These are phyloP conservation scores for Trametes cubensis DNA, from an alignment of 768 basidiomycete genomes.

Conservation along the genomic window DNA sequence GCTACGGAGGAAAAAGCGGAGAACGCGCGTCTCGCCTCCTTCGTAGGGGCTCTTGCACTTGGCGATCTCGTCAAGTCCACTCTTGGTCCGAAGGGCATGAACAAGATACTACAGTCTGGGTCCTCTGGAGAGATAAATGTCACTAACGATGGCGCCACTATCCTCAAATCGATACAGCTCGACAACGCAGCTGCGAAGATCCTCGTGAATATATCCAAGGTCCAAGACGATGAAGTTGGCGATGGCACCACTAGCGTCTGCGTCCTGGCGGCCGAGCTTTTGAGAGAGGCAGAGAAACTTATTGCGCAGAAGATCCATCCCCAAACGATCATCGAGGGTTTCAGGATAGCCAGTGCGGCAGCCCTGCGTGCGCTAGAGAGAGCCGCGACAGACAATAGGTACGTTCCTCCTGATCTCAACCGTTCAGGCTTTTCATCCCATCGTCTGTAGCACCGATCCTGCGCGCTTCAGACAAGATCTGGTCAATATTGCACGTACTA, in stretches of 20 bases:
- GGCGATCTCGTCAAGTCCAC: slow-evolving; percentile 99
- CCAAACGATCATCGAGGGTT: slow-evolving; percentile 97
- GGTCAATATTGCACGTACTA: slow-evolving; percentile 96
- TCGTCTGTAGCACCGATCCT: slow-evolving; percentile 60
- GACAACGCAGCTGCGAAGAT: slow-evolving; percentile 99
- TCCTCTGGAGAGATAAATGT: slow-evolving; percentile 93
- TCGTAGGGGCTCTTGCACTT: slow-evolving; percentile 95
- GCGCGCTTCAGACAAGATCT: slow-evolving; percentile 83
- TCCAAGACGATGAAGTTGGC: slow-evolving; percentile 99
- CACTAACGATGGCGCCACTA: slow-evolving; percentile 98
- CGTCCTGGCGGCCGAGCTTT: slow-evolving; percentile 86
- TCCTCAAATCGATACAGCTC: slow-evolving; percentile 94
- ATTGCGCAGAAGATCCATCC: slow-evolving; percentile 94
- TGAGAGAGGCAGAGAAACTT: slow-evolving; percentile 94
- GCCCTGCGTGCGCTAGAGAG: slow-evolving; percentile 84
- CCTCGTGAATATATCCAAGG: slow-evolving; percentile 98
- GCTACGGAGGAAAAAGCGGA: slow-evolving; percentile 95
- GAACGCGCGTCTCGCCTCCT: slow-evolving; percentile 96
- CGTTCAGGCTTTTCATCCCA: too few species aligned
- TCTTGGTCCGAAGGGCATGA: slow-evolving; percentile 99
- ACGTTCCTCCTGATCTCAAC: slow-evolving; percentile 5
- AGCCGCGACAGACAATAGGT: slow-evolving; percentile 85
- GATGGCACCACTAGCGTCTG: slow-evolving; percentile 94
- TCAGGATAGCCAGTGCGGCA: slow-evolving; percentile 84
- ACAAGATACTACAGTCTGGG: slow-evolving; percentile 95